Evolutionary conservation across 192 early-diverging fungal species (phyloP), one percentile per base, ranked within the genome.

Genomic region (Coemansia sp.): DNA sequence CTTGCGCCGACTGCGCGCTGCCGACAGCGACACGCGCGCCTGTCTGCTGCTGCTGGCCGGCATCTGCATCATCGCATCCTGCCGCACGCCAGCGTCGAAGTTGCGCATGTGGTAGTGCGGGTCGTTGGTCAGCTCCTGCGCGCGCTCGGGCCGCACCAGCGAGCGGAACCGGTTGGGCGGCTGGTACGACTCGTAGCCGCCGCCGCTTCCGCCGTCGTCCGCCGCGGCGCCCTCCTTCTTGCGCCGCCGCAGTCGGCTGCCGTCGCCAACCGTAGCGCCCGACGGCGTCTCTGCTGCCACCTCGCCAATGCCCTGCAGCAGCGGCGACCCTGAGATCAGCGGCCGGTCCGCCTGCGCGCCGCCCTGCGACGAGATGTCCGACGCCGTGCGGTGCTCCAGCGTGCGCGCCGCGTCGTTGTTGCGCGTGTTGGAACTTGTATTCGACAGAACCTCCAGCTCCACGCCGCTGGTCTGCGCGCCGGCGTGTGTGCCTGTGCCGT

Each of bases 121-220:
- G 21, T 57, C 44, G n/a, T 50, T 45, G 32, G 57, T 56, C 42
- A 42, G 9, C 19, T 83, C 75, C 56, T 83, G 82, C 26, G 88
- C 88, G 64, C 88, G 77, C 65, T 88, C 90, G 16, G 92, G 90
- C 66, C 89, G 79, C 56, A 89, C 85, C 2, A 92, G 85, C 54
- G 91, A 92, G 65, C 89, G 89, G 75, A 81, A 72, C 43, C 92
- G 75, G 56, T 65, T 53, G 37, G 81, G 76, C 23, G 75, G 72
- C 65, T 69, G 64, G 65, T 76, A 82, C 44, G 74, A 64, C 50
- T 66, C 38, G 47, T 70, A 81, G 10, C 58, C 78, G 18, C 23
- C 26, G 41, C 16, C 45, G 23, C 26, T 45, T 21, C 41, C 77
- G 11, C 60, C 76, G 41, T 73, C 71, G 15, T 69, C 72, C 13